Percentiles rank a stretch among this genome's conserved stretches.
These are phyloP conservation scores for Coemansia sp. DNA, from an alignment of 192 early-diverging fungal species.

Conservation along the genomic window DNA sequence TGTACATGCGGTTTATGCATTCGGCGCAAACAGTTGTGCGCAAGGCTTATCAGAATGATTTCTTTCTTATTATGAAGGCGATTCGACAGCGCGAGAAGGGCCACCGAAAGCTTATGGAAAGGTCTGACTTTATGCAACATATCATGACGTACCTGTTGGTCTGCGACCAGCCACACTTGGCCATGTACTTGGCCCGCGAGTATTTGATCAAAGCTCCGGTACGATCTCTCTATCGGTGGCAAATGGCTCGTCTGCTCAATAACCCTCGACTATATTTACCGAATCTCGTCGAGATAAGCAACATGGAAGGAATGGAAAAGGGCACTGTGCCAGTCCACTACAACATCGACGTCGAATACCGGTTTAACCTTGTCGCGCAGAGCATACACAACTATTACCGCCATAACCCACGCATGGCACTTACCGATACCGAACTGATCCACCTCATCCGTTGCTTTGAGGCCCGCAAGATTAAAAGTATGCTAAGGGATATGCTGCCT, in stretches of 20 bases:
- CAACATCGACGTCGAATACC: slow-evolving; percentile 16
- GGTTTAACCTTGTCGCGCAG: slow-evolving; percentile 17
- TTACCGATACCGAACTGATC: slow-evolving; percentile 31
- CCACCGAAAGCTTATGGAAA: slow-evolving; percentile 15
- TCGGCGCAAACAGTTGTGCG: background rate
- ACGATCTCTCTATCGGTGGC: slow-evolving; percentile 25
- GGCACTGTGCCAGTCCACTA: background rate
- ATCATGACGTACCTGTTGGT: slow-evolving; percentile 33
- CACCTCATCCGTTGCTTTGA: slow-evolving; percentile 23
- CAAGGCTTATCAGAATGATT: slow-evolving; percentile 26
- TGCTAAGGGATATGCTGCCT: slow-evolving; percentile 31
- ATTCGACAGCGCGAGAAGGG: slow-evolving; percentile 28
- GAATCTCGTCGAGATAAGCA: background rate
- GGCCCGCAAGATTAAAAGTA: slow-evolving; percentile 11
- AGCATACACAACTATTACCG: slow-evolving; percentile 26
- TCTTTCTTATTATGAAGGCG: slow-evolving; percentile 49
- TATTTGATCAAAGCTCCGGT: slow-evolving; percentile 8
- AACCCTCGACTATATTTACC: background rate
- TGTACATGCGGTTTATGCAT: slow-evolving; percentile 29
- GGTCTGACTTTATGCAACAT: slow-evolving; percentile 2
- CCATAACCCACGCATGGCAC: background rate
- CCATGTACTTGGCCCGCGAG: slow-evolving; percentile 21
- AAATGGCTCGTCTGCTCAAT: slow-evolving; percentile 15
- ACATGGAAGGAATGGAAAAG: slow-evolving; percentile 1
- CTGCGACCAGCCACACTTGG: slow-evolving; percentile 18